These are phyloP conservation scores for Colletotrichum coccodes DNA, from an alignment of 2,329 filamentous ascomycete genomes.

Conservation along the genomic window DNA sequence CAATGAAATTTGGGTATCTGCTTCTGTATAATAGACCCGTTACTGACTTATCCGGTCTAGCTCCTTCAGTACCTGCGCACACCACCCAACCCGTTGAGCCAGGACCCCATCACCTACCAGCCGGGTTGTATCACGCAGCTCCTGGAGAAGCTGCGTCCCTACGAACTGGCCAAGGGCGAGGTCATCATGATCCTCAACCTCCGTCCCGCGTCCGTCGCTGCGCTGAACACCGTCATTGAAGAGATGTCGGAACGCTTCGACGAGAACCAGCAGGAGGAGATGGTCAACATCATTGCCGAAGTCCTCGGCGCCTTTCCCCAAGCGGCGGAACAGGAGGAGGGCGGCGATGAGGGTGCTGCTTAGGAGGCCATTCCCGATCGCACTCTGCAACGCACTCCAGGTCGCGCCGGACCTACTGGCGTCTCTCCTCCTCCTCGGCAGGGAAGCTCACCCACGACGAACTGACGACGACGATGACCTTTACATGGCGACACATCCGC, in stretches of 20 bases:
- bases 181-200: conserved; percentile 76
- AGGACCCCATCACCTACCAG: conserved; percentile 63
- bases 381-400: conserved; percentile 1
- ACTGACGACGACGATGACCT: not conserved
- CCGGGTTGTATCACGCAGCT: conserved; percentile 62
- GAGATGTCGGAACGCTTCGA: conserved; percentile 71
- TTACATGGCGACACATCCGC: conserved; percentile 64
- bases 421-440: conserved; percentile 11
- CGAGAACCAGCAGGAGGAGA: conserved; percentile 67
- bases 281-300: conserved; percentile 65
- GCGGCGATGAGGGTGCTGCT: conserved; percentile 45
- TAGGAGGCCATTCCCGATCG: conserved; percentile 10
- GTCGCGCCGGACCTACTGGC: conserved; percentile 36
- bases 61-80: conserved; percentile 69
- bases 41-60: conserved; percentile 48
- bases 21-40: conserved; percentile 14
- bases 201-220: conserved; percentile 65
- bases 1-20: conserved; percentile 22
- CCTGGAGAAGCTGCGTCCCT: conserved; percentile 64
- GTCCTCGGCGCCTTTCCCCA: conserved; percentile 63
- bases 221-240: conserved; percentile 72
- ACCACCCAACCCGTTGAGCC: conserved; percentile 64
- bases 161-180: conserved; percentile 74
- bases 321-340: conserved; percentile 42
- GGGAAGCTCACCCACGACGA: not conserved